Evolutionary conservation across 139 green algal species (phyloP).

Genomic region (Gonium pectorale): DNA sequence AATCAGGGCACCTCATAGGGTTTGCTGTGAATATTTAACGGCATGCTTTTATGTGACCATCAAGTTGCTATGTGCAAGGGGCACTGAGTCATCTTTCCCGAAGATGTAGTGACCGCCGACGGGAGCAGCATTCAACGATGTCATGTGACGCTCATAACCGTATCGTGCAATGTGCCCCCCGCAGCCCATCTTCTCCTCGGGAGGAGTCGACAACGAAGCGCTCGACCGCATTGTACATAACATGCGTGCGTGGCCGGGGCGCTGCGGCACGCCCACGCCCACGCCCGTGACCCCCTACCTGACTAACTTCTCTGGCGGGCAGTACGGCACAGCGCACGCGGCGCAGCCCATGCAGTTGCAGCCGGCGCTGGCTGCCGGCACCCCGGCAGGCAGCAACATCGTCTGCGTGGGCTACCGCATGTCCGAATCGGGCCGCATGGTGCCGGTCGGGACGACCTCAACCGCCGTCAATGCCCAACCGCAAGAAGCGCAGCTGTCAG

Average conservation of each 20-base stretch:
- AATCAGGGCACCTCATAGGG: no score
- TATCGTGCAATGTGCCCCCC: no score
- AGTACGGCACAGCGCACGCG: background rate
- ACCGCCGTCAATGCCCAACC: background rate
- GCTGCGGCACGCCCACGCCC: background rate
- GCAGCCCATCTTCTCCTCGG: conserved; percentile 75
- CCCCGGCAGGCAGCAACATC: background rate
- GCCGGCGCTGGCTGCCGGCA: background rate
- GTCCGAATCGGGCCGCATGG: conserved; percentile 15
- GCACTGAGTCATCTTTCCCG: no score
- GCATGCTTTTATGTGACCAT: no score
- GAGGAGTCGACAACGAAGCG: conserved; percentile 70
- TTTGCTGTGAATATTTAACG: no score
- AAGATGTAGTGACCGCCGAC: no score
- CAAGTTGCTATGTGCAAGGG: no score
- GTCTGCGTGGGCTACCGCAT: conserved; percentile 16
- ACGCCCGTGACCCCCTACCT: background rate
- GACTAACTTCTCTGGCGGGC: background rate
- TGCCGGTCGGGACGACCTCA: background rate
- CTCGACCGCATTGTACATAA: conserved; percentile 85
- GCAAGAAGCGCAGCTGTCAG: background rate
- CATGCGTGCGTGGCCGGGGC: conserved; percentile 50
- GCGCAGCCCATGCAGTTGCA: background rate
- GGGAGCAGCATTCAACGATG: no score
- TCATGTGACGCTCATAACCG: no score